These are phyloP conservation scores for Aspergillus fijiensis DNA, from an alignment of 2,329 filamentous ascomycete genomes.

Conservation along the genomic window DNA sequence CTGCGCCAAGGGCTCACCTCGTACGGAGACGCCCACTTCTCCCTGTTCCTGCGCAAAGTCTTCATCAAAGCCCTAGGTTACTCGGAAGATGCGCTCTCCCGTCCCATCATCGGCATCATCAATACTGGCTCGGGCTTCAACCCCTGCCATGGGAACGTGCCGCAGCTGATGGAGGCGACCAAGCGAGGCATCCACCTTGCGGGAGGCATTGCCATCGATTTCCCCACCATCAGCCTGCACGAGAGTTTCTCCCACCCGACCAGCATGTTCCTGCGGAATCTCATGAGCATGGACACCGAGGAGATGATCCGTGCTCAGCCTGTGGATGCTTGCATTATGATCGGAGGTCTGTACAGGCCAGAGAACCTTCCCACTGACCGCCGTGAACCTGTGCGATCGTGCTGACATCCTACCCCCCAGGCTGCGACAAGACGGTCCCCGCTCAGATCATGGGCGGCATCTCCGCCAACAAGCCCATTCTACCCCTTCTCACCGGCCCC, in stretches of 20 bases:
- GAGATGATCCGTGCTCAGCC: slow-evolving; percentile 74
- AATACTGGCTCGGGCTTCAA: slow-evolving; percentile 73
- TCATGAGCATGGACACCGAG: slow-evolving; percentile 78
- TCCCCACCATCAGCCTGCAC: slow-evolving; percentile 70
- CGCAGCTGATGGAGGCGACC: slow-evolving; percentile 68
- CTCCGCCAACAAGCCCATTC: slow-evolving; percentile 68
- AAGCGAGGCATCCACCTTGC: slow-evolving; percentile 66
- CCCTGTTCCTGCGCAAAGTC: slow-evolving; percentile 70
- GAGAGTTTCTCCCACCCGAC: slow-evolving; percentile 69
- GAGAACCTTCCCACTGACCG: background rate
- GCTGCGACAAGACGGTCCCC: slow-evolving; percentile 72
- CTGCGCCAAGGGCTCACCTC: slow-evolving; percentile 64
- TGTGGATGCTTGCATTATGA: slow-evolving; percentile 65
- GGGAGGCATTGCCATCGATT: slow-evolving; percentile 68
- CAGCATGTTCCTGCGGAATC: slow-evolving; percentile 70
- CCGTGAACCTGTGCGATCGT: background rate
- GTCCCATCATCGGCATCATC: slow-evolving; percentile 70
- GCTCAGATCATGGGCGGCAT: slow-evolving; percentile 74
- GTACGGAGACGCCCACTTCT: slow-evolving; percentile 73
- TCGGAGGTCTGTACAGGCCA: slow-evolving; percentile 55
- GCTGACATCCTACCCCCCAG: slow-evolving; percentile 35
- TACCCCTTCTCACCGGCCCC: slow-evolving; percentile 68
- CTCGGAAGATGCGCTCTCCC: slow-evolving; percentile 66
- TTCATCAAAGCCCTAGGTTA: slow-evolving; percentile 77
- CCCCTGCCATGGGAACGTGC: slow-evolving; percentile 70